These are phyloP conservation scores for Polysphondylium violaceum DNA, from an alignment of 78 protist genomes.

Conservation along the genomic window DNA sequence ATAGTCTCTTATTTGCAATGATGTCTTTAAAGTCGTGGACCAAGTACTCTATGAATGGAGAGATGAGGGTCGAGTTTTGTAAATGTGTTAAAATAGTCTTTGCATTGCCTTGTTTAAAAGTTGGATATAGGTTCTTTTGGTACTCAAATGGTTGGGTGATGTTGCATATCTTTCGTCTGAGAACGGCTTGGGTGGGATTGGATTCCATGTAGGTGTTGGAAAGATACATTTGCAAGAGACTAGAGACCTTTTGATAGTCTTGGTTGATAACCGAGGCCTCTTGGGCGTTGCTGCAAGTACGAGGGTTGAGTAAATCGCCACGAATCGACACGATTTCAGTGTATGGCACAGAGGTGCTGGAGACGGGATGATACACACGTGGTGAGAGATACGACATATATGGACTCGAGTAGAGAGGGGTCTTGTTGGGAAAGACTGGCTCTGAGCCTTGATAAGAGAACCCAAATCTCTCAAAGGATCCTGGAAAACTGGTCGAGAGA, in stretches of 20 bases:
- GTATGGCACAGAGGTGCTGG: background rate
- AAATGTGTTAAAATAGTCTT: constrained; percentile 12
- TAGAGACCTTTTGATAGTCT: constrained; percentile 15
- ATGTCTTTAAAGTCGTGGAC: background rate
- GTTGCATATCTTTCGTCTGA: constrained; percentile 23
- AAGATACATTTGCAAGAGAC: background rate
- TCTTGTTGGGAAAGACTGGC: background rate
- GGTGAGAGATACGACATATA: constrained; percentile 18
- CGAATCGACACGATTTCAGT: constrained; percentile 40
- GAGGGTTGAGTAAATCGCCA: background rate
- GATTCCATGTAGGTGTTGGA: background rate
- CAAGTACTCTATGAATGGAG: background rate
- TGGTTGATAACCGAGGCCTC: background rate
- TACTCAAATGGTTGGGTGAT: constrained; percentile 35
- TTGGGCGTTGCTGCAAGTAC: background rate
- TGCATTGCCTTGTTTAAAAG: background rate
- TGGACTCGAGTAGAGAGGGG: constrained; percentile 23
- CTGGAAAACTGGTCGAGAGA: constrained; percentile 17
- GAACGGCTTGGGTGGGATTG: background rate
- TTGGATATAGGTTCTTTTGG: constrained; percentile 16
- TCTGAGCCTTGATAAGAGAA: background rate
- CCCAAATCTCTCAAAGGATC: background rate
- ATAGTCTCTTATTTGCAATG: background rate
- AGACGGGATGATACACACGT: background rate
- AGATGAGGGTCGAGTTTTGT: constrained; percentile 16